Evolutionary conservation across 2,329 filamentous ascomycete genomes (phyloP).

Genomic region (Capronia epimyces): DNA sequence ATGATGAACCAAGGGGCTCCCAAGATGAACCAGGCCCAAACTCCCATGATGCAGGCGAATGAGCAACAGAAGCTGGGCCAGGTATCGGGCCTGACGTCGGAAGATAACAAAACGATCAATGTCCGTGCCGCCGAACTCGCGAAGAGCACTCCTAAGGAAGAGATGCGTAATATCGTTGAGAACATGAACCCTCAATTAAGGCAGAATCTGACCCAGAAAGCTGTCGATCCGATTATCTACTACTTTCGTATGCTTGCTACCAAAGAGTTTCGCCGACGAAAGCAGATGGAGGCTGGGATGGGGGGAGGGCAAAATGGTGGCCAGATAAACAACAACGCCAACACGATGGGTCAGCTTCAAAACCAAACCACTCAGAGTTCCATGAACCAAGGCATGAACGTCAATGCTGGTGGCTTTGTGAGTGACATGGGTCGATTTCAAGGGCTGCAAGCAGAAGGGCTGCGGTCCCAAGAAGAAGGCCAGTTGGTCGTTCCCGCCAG

Average conservation of each 20-base stretch:
- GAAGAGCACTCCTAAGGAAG: slow-evolving; percentile 40
- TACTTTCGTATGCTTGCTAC: slow-evolving; percentile 49
- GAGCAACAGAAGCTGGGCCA: slow-evolving; percentile 31
- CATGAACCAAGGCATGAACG: slow-evolving; percentile 14
- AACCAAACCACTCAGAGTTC: slow-evolving; percentile 29
- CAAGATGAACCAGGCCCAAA: slow-evolving; percentile 24
- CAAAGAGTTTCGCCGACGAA: slow-evolving; percentile 36
- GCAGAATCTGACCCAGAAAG: slow-evolving; percentile 41
- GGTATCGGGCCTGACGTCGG: slow-evolving; percentile 32
- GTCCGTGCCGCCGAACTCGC: slow-evolving; percentile 45
- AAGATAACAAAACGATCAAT: slow-evolving; percentile 42
- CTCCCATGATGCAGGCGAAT: slow-evolving; percentile 28
- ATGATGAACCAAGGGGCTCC: slow-evolving; percentile 26
- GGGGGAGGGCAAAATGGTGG: slow-evolving; percentile 7
- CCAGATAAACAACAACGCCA: slow-evolving; percentile 16
- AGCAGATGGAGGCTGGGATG: slow-evolving; percentile 20
- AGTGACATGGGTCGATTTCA: slow-evolving; percentile 52
- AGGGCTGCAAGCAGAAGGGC: slow-evolving; percentile 57
- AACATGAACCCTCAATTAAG: slow-evolving; percentile 46
- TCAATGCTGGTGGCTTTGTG: slow-evolving; percentile 30
- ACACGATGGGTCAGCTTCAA: slow-evolving; percentile 17
- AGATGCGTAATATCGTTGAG: slow-evolving; percentile 47
- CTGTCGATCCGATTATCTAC: slow-evolving; percentile 47
- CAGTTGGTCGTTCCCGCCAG: slow-evolving; percentile 61
- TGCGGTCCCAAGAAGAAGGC: slow-evolving; percentile 56